These are phyloP conservation scores for Mycena leptocephala DNA, from an alignment of 768 basidiomycete species.

Conservation along the genomic window DNA sequence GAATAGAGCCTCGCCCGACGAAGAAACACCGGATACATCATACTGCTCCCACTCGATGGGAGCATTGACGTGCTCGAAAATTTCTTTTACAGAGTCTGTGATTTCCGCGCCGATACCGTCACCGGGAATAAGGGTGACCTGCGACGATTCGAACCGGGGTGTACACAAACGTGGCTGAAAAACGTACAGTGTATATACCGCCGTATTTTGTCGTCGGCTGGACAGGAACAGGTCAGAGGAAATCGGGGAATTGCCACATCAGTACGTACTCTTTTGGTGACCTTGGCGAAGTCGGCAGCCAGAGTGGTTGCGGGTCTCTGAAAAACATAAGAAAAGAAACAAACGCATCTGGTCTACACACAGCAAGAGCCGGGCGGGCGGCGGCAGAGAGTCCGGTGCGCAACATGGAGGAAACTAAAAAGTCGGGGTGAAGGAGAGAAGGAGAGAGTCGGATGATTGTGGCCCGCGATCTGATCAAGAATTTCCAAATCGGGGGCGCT, in stretches of 20 bases:
- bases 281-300: slow-evolving; percentile 84
- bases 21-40: slow-evolving; percentile 96
- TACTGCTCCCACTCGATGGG: slow-evolving; percentile 99
- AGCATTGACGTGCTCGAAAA: slow-evolving; percentile 97
- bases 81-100: slow-evolving; percentile 98
- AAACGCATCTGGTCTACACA: slow-evolving; percentile 47
- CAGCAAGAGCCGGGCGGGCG: slow-evolving; percentile 72
- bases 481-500: not conserved
- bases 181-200: slow-evolving; percentile 89
- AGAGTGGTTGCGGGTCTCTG: slow-evolving; percentile 85
- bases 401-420: slow-evolving; percentile 65
- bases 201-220: slow-evolving; percentile 93
- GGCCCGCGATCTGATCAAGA: slow-evolving; percentile 22
- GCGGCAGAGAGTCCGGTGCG: slow-evolving; percentile 75
- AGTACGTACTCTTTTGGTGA: slow-evolving; percentile 75
- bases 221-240: slow-evolving; percentile 18
- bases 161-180: slow-evolving; percentile 22
- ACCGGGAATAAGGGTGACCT: slow-evolving; percentile 98
- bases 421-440: slow-evolving; percentile 43
- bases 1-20: slow-evolving; percentile 95
- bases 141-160: slow-evolving; percentile 44
- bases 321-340: slow-evolving; percentile 19
- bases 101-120: slow-evolving; percentile 99
- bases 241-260: slow-evolving; percentile 25
- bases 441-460: slow-evolving; percentile 36